Percentiles rank a stretch among this genome's conserved stretches.
Evolutionary conservation across 1,284 basidiomycete genomes (phyloP).

Genomic region (Cutaneotrichosporon sp.): DNA sequence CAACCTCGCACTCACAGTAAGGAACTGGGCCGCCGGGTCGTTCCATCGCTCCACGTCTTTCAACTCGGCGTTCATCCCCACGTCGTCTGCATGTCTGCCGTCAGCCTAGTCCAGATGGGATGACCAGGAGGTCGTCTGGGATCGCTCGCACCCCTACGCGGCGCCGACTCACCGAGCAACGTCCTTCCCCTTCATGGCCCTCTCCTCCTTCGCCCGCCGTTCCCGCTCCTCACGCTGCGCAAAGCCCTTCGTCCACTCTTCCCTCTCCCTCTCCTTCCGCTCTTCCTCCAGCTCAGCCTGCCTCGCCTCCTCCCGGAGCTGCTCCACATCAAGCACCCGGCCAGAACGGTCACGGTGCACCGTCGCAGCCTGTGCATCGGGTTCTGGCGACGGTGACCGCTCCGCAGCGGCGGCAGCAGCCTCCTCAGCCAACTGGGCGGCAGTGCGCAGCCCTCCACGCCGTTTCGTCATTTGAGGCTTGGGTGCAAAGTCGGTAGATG

Average conservation of each 20-base stretch:
- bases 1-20: constrained; percentile 61
- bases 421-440: constrained; percentile 51
- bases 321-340: constrained; percentile 79
- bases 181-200: constrained; percentile 60
- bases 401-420: constrained; percentile 54
- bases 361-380: constrained; percentile 61
- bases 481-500: constrained; percentile 1
- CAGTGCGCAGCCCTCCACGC: constrained; percentile 69
- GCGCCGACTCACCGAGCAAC: constrained; percentile 66
- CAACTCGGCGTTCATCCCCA: constrained; percentile 73
- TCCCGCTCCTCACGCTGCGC: constrained; percentile 77
- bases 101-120: constrained; percentile 6
- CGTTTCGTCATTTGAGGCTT: constrained; percentile 45
- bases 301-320: constrained; percentile 74
- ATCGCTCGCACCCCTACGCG: too few species aligned
- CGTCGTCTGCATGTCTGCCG: constrained; percentile 68
- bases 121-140: background rate
- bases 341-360: constrained; percentile 90
- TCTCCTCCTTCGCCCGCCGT: constrained; percentile 59
- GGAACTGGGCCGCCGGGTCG: constrained; percentile 88
- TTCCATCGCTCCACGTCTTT: constrained; percentile 81
- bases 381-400: constrained; percentile 48
- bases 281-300: constrained; percentile 68
- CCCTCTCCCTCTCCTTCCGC: constrained; percentile 78
- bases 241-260: constrained; percentile 95